Evolutionary conservation across 1,284 basidiomycete species (phyloP), one percentile per base, ranked within the genome.

Genomic region (Cutaneotrichosporon sp.): DNA sequence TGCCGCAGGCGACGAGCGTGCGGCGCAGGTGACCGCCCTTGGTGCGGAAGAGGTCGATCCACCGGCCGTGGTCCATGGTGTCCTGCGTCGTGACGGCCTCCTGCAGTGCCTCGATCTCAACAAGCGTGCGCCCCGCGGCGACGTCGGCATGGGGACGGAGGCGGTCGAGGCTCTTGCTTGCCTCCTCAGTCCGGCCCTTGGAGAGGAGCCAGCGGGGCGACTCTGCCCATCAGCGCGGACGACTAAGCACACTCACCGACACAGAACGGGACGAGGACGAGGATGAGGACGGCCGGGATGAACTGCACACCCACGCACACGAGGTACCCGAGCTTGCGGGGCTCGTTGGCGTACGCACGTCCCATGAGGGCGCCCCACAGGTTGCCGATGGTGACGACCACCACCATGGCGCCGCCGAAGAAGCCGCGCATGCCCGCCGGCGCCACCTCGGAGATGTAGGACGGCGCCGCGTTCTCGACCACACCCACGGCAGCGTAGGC

Each of bases 121-220:
- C 33, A 2, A 45, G 51, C 18, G 56, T 59, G 45, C 61, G 47
- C 0, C 69, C 70, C 18, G 58, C 46, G 6, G 45, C 54, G 20
- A 64, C 63, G 33, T 68, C 70, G 10, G 38, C 24, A 18, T 56
- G 42, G 6, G 52, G 59, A 13, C 70, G 57, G 5, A 72, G 54
- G n/a, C 61, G 33, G 25, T 62, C 54, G 25, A 72, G 63, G 24
- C 45, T 51, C 22, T 61, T 54, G n/a, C 70, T 36, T 20, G 69
- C 69, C 6, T 47, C 42, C 7, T 57, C 67, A 4, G 58, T 54
- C 7, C 54, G 24, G 2, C 68, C 68, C 24, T 67, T 49, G 6
- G 14, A 20, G 5, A 71, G 47, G 29, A 71, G 64, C 68, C 66
- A 71, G 16, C 69, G 64, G 1, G 69, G 69, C 4, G 69, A 71